These are phyloP conservation scores for Saturnispora quitensis DNA, from an alignment of 805 yeast genomes.

Conservation along the genomic window DNA sequence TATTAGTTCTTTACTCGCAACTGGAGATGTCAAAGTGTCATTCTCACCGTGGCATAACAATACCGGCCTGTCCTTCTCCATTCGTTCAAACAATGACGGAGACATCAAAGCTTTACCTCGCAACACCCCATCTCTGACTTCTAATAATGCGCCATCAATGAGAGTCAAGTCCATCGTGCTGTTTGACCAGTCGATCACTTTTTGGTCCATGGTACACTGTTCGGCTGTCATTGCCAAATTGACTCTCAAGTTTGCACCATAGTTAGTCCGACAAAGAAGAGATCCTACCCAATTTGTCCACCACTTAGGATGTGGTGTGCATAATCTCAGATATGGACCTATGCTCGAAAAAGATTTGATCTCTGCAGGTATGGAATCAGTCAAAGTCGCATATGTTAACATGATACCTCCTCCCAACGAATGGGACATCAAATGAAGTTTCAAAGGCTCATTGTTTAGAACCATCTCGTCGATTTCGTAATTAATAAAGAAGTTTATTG, in stretches of 20 bases:
- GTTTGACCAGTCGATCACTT: constrained; percentile 37
- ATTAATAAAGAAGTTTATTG: constrained; percentile 49
- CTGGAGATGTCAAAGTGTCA: constrained; percentile 52
- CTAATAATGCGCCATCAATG: constrained; percentile 45
- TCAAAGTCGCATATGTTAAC: constrained; percentile 49
- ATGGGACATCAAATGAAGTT: constrained; percentile 52
- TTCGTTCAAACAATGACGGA: constrained; percentile 28
- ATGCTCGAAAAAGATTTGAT: constrained; percentile 40
- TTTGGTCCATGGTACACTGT: constrained; percentile 42
- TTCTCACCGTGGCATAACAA: constrained; percentile 51
- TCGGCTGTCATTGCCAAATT: constrained; percentile 50
- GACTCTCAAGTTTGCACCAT: constrained; percentile 29
- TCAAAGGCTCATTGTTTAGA: constrained; percentile 22
- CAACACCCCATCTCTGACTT: constrained; percentile 48
- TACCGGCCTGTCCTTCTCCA: constrained; percentile 36
- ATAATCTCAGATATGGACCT: constrained; percentile 50
- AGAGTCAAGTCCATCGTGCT: constrained; percentile 31
- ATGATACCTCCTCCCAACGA: constrained; percentile 81
- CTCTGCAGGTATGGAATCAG: constrained; percentile 25
- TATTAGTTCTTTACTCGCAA: constrained; percentile 37
- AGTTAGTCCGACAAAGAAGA: constrained; percentile 36
- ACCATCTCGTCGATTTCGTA: constrained; percentile 31
- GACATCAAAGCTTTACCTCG: constrained; percentile 47
- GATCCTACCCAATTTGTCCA: constrained; percentile 34
- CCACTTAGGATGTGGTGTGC: constrained; percentile 25